Evolutionary conservation across 2,329 filamentous ascomycete genomes (phyloP).

Genomic region (Amesomyces nigricolor): DNA sequence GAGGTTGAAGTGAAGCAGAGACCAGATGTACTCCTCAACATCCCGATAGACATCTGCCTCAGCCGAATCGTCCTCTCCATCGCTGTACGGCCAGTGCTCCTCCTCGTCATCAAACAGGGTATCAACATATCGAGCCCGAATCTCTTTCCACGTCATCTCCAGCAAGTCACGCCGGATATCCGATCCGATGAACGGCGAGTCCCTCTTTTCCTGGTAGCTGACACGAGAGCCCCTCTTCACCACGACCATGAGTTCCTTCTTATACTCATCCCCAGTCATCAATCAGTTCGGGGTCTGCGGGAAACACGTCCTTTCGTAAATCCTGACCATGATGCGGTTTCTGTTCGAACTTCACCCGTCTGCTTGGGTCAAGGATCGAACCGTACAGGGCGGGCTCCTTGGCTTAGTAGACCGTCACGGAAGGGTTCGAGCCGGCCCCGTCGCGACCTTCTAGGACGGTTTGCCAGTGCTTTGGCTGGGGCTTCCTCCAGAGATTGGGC

Average conservation of each 20-base stretch:
- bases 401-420: constrained; percentile 3
- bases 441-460: neutral
- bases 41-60: neutral
- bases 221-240: constrained; percentile 2
- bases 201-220: neutral
- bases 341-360: neutral
- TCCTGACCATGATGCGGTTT: neutral
- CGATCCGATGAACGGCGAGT: neutral
- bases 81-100: neutral
- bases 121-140: too few relatives aligned
- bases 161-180: too few relatives aligned
- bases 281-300: constrained; percentile 7
- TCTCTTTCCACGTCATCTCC: too few relatives aligned
- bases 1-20: neutral
- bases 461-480: constrained; percentile 3
- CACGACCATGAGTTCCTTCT: constrained; percentile 2
- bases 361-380: neutral
- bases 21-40: neutral
- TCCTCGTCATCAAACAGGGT: too few relatives aligned
- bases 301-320: neutral
- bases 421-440: neutral
- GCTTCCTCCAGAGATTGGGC: too few relatives aligned
- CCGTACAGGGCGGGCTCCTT: neutral
- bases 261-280: neutral
- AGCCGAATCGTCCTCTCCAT: neutral